Conservation (phyloP, 352 stramenopile genomes). For the Elongisporangium anandrum region DNA sequence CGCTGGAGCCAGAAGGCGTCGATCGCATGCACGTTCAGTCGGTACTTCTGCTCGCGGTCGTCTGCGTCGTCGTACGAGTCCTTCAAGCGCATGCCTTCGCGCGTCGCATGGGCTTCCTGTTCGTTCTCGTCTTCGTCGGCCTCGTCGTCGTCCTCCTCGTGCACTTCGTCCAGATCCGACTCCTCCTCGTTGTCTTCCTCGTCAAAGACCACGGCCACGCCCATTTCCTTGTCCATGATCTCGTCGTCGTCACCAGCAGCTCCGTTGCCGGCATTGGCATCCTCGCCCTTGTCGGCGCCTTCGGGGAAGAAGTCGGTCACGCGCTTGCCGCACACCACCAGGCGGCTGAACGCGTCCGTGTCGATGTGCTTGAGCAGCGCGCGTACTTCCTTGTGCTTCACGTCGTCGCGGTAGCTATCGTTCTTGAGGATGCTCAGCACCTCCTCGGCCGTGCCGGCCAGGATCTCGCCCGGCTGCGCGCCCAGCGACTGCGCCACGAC, state of each 20-base stretch:
- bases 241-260: conserved; percentile 49
- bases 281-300: conserved; percentile 19
- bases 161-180: conserved; percentile 91
- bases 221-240: conserved; percentile 96
- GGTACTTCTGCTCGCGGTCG: conserved; percentile 58
- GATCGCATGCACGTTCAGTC: conserved; percentile 94
- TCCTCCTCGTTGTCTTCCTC: conserved; percentile 95
- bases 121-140: conserved; percentile 44
- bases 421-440: conserved; percentile 92
- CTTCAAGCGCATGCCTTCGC: conserved; percentile 72
- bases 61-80: conserved; percentile 63
- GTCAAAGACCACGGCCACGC: conserved; percentile 97
- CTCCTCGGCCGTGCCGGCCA: conserved; percentile 90
- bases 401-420: conserved; percentile 81
- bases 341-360: conserved; percentile 63
- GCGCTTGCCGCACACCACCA: conserved; percentile 82
- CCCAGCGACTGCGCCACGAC: conserved; percentile 75
- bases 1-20: conserved; percentile 98
- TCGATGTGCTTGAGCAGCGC: conserved; percentile 85
- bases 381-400: conserved; percentile 77
- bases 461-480: conserved; percentile 88
- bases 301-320: conserved; percentile 86
- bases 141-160: conserved; percentile 53
- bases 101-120: conserved; percentile 20
- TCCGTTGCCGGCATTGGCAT: conserved; percentile 17